Evolutionary conservation across 2,329 filamentous ascomycete genomes (phyloP).

Genomic region (Colletotrichum sp.): DNA sequence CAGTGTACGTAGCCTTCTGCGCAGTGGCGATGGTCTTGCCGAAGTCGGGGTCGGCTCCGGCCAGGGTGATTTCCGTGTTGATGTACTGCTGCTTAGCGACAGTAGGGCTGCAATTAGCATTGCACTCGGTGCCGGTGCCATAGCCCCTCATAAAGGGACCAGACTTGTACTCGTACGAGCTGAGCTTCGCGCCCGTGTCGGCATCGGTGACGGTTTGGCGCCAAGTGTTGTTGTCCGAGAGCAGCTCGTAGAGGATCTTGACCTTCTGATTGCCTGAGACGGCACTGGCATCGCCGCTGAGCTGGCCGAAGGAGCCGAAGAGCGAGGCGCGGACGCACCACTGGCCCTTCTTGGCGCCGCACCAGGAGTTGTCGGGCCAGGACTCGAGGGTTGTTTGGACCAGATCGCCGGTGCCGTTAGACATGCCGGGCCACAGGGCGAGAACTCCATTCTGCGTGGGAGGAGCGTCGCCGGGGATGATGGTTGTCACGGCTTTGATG

Average conservation of each 20-base stretch:
- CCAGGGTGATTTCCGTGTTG: slow-evolving; percentile 22
- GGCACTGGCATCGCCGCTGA: not conserved
- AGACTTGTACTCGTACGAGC: slow-evolving; percentile 35
- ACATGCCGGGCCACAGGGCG: slow-evolving; percentile 50
- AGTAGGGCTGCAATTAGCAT: slow-evolving; percentile 39
- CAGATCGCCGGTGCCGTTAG: slow-evolving; percentile 47
- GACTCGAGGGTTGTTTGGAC: slow-evolving; percentile 45
- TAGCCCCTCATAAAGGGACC: slow-evolving; percentile 41
- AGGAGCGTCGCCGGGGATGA: slow-evolving; percentile 43
- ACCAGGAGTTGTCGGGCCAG: slow-evolving; percentile 45
- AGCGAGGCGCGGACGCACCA: slow-evolving; percentile 37
- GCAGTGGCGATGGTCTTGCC: not conserved
- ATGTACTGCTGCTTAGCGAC: slow-evolving; percentile 34
- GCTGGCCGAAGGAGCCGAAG: slow-evolving; percentile 44
- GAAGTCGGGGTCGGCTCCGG: not conserved
- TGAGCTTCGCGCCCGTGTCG: slow-evolving; percentile 35
- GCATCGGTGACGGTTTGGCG: slow-evolving; percentile 38
- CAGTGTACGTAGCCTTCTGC: not conserved
- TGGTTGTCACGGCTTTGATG: slow-evolving; percentile 40
- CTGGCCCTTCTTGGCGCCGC: slow-evolving; percentile 39
- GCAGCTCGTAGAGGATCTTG: slow-evolving; percentile 24
- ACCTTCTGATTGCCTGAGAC: not conserved
- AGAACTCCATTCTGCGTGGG: slow-evolving; percentile 39
- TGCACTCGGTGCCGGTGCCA: slow-evolving; percentile 44
- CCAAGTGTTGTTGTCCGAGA: slow-evolving; percentile 25